Conservation (phyloP, 106 monocot genomes). For the Gastrodia elata region DNA sequence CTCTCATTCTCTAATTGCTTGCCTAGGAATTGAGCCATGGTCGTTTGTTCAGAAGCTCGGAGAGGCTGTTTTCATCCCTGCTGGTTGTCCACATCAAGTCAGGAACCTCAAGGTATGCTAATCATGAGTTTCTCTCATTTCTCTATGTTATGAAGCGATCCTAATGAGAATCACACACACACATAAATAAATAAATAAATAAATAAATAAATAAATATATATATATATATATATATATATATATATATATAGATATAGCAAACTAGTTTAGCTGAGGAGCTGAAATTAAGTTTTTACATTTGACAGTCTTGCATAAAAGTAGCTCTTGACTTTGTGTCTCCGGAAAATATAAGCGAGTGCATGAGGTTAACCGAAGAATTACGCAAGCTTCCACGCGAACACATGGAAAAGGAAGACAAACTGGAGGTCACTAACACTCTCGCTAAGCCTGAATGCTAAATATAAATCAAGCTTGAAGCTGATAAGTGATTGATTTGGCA, state of each 20-base stretch:
- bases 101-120: slow-evolving; percentile 71
- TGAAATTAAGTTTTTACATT: not conserved
- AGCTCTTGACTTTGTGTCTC: slow-evolving; percentile 44
- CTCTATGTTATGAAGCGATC: too few species aligned
- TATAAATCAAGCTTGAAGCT: not conserved
- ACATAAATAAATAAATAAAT: too few species aligned
- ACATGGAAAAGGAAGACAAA: slow-evolving; percentile 38
- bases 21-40: slow-evolving; percentile 80
- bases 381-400: slow-evolving; percentile 30
- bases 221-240: not conserved
- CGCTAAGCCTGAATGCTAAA: not conserved
- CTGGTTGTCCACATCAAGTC: slow-evolving; percentile 95
- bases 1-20: not conserved
- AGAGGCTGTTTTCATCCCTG: slow-evolving; percentile 91
- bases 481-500: slow-evolving; percentile 2
- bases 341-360: slow-evolving; percentile 34
- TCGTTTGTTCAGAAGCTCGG: slow-evolving; percentile 80
- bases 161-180: too few species aligned
- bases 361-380: slow-evolving; percentile 30
- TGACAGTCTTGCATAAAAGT: slow-evolving; percentile 52
- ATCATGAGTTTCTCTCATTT: not conserved
- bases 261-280: not conserved
- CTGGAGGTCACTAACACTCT: slow-evolving; percentile 26
- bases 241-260: not conserved
- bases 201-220: too few species aligned